Conservation (phyloP, 306 rosid species). For the Inga leiocalycina region DNA sequence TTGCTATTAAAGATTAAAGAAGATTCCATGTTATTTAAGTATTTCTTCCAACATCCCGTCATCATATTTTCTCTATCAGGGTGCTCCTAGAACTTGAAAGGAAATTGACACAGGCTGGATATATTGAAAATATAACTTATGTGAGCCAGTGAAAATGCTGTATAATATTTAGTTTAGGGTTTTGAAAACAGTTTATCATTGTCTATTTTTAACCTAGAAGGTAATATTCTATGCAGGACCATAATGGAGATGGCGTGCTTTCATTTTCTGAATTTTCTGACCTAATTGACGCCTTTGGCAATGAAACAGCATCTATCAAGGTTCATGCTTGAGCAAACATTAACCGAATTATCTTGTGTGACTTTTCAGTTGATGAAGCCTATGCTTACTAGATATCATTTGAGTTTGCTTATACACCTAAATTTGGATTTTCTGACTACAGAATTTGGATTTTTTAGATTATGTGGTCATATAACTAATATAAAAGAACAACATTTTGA, state of each 20-base stretch:
- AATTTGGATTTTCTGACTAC: conserved; percentile 22
- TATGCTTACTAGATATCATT: conserved; percentile 2
- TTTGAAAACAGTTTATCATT: background rate
- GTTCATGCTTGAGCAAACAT: conserved; percentile 42
- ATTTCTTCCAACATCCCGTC: background rate
- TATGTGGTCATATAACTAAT: background rate
- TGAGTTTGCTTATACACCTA: background rate
- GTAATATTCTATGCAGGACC: conserved; percentile 64
- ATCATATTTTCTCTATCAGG: conserved; percentile 7
- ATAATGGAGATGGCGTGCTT: conserved; percentile 85
- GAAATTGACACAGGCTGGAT: conserved; percentile 19
- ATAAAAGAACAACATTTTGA: conserved; percentile 24
- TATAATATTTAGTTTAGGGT: conserved; percentile 3
- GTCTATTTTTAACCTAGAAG: conserved; percentile 30
- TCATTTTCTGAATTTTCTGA: conserved; percentile 83
- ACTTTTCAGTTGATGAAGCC: conserved; percentile 21
- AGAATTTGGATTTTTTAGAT: conserved; percentile 11
- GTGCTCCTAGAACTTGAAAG: conserved; percentile 20
- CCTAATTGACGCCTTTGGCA: conserved; percentile 88
- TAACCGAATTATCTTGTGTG: conserved; percentile 6
- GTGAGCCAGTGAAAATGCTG: background rate
- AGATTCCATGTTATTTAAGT: background rate
- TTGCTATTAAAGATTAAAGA: conserved; percentile 26
- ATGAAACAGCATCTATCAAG: conserved; percentile 76
- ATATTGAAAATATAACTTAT: conserved; percentile 20